Evolutionary conservation across 208 protist species (phyloP), one percentile per base, ranked within the genome.

Genomic region (Trypanosoma rangeli): DNA sequence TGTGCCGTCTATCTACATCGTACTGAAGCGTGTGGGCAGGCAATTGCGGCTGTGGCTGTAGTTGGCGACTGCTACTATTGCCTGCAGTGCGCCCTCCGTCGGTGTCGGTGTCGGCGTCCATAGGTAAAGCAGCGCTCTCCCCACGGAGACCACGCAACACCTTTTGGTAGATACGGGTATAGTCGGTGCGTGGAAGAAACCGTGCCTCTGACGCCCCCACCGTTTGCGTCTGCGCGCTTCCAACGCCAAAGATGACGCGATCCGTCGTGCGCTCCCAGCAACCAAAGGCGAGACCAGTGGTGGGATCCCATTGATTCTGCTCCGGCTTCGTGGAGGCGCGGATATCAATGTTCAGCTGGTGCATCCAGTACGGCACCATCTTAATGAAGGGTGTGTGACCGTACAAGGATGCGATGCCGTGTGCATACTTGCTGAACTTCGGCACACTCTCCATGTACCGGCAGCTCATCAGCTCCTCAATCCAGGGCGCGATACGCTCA

Each of bases 301-400:
- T 95, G 13, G 90, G 90, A 63, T 95, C 90, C 87, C 90, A 95
- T 48, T 84, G 87, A 39, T 75, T 64, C 64, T 82, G 75, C 80
- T 95, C 87, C 0, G 90, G 87, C 76, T 95, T 95, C 29, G 86
- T 95, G 4, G 87, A 86, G 16, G 90, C 90, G 37, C 90, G 90
- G 61, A 95, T 95, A 64, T 95, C 90, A 62, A 92, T 90, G 64
- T 90, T 74, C 20, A 94, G 82, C 70, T 95, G 90, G 48, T 91
- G 90, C 81, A 92, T 89, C 87, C 90, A 95, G 80, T 95, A 95
- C 0, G 90, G 90, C 26, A 95, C 84, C 86, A 95, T 92, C 61
- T 80, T 83, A 65, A 95, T 95, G 74, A 87, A 86, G 26, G 83
- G 80, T 54, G 90, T 94, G 74, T 93, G 87, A 7, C 90, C 90